Base-by-base conservation (phyloP, 2,329 filamentous ascomycete genomes). In the Calonectria leucothoes region DNA sequence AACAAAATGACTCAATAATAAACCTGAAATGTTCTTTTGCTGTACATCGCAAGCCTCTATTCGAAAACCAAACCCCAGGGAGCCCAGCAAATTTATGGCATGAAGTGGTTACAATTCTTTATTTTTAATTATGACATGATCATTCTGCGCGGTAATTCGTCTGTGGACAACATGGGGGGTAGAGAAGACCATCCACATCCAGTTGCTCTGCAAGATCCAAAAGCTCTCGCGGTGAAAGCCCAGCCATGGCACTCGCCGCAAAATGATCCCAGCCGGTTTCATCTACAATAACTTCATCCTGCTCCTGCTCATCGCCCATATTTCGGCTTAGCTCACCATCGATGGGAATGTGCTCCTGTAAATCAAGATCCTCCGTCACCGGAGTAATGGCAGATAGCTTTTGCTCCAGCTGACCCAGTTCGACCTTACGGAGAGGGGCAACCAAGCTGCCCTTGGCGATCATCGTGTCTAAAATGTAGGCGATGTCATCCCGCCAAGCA, bases 371-470 rank as follows among this genome's bases (percentile, higher is more conserved):
- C 1, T 73, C 76, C 14, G 70, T 72, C 1, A 75, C 51, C 15
- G 84, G 83, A 1, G 82, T 85, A 4, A 84, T 73, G 4, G 81
- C 83, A 29, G 82, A 81, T 52, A 85, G 71, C 27, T 83, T 84
- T 5, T 83, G 81, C 48, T 85, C 84, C 4, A 85, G 74, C 49
- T 84, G 84, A n/a, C 77, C 79, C 1, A 86, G 78, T 20, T 86
- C 85, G 1, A 82, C 79, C 42, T 82, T 84, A 3, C 85, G 78
- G 0, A 86, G 69, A 0, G 83, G 84, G 4, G 85, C 84, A 0
- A 84, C 82, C 0, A 85, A 67, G 63, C 83, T 86, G 0, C 84
- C 84, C 31, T 85, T 85, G 0, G 79, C 67, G 7, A 85, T 84
- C 25, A 86, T 77, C 14, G 82, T 84, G 51, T 85, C 84, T 0